Conservation (phyloP, 129 eudicot species). For the Erigeron canadensis region DNA sequence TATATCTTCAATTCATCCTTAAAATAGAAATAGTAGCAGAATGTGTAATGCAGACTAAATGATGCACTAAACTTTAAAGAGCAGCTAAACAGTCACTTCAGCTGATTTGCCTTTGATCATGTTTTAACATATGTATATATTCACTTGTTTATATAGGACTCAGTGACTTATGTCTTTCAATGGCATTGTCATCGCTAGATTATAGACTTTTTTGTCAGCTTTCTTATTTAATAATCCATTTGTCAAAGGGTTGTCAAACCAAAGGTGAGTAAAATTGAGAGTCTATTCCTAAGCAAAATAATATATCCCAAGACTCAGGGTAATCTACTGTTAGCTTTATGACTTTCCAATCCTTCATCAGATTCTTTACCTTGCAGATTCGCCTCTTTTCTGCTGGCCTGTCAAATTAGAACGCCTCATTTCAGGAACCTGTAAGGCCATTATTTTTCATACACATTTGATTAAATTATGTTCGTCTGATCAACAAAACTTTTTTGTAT, state of each 20-base stretch:
- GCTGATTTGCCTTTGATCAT: too few species aligned
- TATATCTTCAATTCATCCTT: too few species aligned
- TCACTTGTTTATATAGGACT: too few species aligned
- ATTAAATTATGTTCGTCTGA: slow-evolving; percentile 17
- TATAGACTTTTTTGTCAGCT: too few species aligned
- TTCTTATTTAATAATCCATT: too few species aligned
- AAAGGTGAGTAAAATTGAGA: not conserved
- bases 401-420: slow-evolving; percentile 24
- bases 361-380: slow-evolving; percentile 44
- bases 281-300: not conserved
- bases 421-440: slow-evolving; percentile 45
- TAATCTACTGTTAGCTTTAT: not conserved
- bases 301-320: not conserved
- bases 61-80: too few species aligned
- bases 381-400: slow-evolving; percentile 36
- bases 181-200: too few species aligned
- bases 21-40: too few species aligned
- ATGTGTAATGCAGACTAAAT: too few species aligned
- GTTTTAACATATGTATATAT: too few species aligned
- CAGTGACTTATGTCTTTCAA: too few species aligned
- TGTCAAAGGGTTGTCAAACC: not conserved
- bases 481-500: not conserved
- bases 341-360: slow-evolving; percentile 5
- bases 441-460: slow-evolving; percentile 10
- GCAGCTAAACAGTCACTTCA: too few species aligned